phyloP scores from a whole-genome alignment of 202 grass and related monocot genomes.

The Saccharum hybrid region DNA sequence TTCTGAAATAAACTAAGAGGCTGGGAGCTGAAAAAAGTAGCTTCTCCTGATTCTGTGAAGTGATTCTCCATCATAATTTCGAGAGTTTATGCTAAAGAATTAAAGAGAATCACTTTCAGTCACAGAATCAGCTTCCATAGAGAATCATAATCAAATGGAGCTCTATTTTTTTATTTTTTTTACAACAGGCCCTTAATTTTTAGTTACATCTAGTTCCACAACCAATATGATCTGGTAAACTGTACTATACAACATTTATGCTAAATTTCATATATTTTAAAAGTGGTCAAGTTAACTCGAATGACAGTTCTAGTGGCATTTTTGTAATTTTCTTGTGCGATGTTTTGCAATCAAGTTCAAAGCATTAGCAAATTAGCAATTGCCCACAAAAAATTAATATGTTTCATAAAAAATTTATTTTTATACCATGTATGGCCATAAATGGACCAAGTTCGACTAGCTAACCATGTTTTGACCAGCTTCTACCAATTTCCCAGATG shows the following conservation, averaged over 20 bases:
- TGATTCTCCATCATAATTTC: too few relatives aligned
- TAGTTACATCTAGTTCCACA: slow-evolving; percentile 27
- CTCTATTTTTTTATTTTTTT: too few relatives aligned
- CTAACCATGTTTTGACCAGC: slow-evolving; percentile 10
- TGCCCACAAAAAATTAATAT: background rate
- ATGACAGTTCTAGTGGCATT: background rate
- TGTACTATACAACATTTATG: slow-evolving; percentile 7
- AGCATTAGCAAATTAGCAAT: background rate
- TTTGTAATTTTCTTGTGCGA: background rate
- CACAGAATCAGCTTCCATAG: too few relatives aligned
- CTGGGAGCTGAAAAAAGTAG: too few relatives aligned
- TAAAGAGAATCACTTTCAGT: too few relatives aligned
- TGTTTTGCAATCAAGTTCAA: background rate
- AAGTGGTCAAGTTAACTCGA: background rate
- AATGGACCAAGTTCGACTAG: slow-evolving; percentile 29
- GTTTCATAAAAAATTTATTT: slow-evolving; percentile 28
- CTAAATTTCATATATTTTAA: background rate
- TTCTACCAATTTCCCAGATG: slow-evolving; percentile 18
- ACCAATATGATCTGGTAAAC: background rate
- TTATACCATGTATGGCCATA: background rate
- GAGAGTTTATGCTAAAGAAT: too few relatives aligned
- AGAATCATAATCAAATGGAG: too few relatives aligned
- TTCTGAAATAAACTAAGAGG: too few relatives aligned
- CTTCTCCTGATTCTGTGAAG: too few relatives aligned
- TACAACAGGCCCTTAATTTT: background rate